phyloP scores from a whole-genome alignment of 352 stramenopile species.

The Phytophthora tubulina region DNA sequence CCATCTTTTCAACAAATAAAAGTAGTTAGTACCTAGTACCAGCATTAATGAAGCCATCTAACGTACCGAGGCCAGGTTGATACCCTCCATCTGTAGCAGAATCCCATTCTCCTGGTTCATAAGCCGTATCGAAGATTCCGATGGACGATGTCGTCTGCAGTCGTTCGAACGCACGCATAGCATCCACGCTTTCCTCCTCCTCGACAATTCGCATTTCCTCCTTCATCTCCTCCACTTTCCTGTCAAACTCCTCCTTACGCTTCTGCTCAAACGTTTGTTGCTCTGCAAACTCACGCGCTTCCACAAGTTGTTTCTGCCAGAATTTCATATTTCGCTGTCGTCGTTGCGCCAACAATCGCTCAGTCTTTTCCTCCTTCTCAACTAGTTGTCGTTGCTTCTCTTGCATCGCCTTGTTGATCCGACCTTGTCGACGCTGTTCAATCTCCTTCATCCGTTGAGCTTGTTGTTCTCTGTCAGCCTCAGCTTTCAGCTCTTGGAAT shows the following conservation, averaged over 20 bases:
- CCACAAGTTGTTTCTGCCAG: conserved; percentile 73
- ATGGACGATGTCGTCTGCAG: conserved; percentile 50
- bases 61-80: conserved; percentile 62
- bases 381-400: conserved; percentile 45
- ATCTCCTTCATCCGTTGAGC: conserved; percentile 48
- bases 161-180: conserved; percentile 28
- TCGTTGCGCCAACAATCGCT: conserved; percentile 32
- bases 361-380: conserved; percentile 34
- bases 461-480: conserved; percentile 55
- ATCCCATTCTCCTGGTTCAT: conserved; percentile 64
- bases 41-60: conserved; percentile 6
- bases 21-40: conserved; percentile 8
- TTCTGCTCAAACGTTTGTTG: conserved; percentile 49
- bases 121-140: conserved; percentile 66
- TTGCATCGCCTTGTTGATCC: conserved; percentile 48
- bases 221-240: conserved; percentile 43
- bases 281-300: conserved; percentile 57
- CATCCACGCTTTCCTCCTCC: conserved; percentile 45
- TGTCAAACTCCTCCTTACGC: conserved; percentile 34
- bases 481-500: conserved; percentile 49
- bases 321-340: conserved; percentile 73
- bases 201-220: conserved; percentile 47
- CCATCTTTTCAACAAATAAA: conserved; percentile 44
- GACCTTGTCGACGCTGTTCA: conserved; percentile 47
- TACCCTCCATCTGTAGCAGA: conserved; percentile 56